Evolutionary conservation across 1,284 basidiomycete genomes (phyloP), one percentile per base, ranked within the genome.

Genomic region (Cryptococcus deneoformans): DNA sequence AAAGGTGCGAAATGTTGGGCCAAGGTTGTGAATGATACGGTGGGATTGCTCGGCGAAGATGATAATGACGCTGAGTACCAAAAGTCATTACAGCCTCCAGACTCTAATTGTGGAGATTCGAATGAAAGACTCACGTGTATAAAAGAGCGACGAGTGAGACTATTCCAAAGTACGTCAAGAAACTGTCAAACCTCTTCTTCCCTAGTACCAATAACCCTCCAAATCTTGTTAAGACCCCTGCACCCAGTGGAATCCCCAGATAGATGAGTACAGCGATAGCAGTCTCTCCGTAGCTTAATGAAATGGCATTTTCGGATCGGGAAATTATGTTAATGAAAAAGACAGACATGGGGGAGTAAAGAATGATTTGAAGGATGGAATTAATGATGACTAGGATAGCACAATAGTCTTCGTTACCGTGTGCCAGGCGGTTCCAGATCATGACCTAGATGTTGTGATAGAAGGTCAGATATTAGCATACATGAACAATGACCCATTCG

Each of bases 401-500:
- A 68, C 90, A 91, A 69, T 88, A 89, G 62, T 92, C 83, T 16
- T 71, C 68, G 66, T 93, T 85, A 1, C 91, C 90, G 24, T 80
- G 73, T 0, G 89, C 89, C n/a, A 93, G 83, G 55, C 84, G 81
- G 70, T 86, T 90, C 91, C 89, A 91, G 36, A 91, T 86, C 79
- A 89, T 83, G 60, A 42, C 40, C 40, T 42, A 16, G 40, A 42
- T 5, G 16, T 42, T 16, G 40, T 5, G 16, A 42, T 42, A 16
- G 4, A 12, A 42, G 40, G 11, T 42, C 40, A 42, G 29, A 29
- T 29, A 29, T 42, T 11, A 42, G 4, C 16, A 42, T 42, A 16
- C 12, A 5, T 42, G 40, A 16, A 16, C 16, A 12, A 11, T 11
- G 40, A 5, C 12, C 40, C 16, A 42, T 42, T 42, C 40, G 40